phyloP scores from a whole-genome alignment of 2,329 filamentous ascomycete species.

The Myotisia sp. region DNA sequence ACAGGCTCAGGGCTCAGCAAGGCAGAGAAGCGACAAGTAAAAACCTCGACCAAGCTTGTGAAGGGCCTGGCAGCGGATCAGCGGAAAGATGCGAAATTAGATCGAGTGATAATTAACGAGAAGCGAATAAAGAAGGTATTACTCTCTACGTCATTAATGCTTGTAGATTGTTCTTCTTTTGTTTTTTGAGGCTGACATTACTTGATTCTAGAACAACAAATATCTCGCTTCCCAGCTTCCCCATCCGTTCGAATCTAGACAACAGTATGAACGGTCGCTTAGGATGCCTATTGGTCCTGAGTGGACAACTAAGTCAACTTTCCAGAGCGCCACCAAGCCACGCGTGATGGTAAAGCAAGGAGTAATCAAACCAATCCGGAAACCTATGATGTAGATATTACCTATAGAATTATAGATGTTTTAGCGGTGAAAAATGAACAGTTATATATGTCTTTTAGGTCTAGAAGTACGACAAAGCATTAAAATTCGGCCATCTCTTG shows the following conservation, averaged over 20 bases:
- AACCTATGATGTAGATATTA: constrained; percentile 43
- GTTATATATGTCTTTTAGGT: too few species aligned
- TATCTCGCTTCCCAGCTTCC: constrained; percentile 75
- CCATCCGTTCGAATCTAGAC: constrained; percentile 71
- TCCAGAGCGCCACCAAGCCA: constrained; percentile 80
- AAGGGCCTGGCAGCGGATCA: constrained; percentile 63
- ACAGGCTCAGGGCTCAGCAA: constrained; percentile 67
- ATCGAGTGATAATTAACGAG: constrained; percentile 83
- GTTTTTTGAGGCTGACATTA: neutral
- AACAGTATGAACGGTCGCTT: constrained; percentile 82
- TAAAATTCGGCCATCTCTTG: too few species aligned
- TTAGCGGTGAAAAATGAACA: too few species aligned
- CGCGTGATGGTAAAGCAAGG: constrained; percentile 83
- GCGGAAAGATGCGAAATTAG: constrained; percentile 67
- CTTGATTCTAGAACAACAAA: constrained; percentile 56
- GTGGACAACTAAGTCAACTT: constrained; percentile 92
- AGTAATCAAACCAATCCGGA: constrained; percentile 73
- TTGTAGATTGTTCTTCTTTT: constrained; percentile 4
- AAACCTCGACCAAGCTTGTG: constrained; percentile 31
- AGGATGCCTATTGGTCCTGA: constrained; percentile 80
- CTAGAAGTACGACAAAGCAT: too few species aligned
- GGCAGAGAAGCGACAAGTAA: constrained; percentile 44
- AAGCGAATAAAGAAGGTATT: constrained; percentile 72
- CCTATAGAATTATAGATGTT: too few species aligned
- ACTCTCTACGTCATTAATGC: too few species aligned